A percentile compares a stretch with the other conserved stretches of the same genome.
Evolutionary conservation across 1,139 yeast genomes (phyloP).

Genomic region (Pneumocystis canis): DNA sequence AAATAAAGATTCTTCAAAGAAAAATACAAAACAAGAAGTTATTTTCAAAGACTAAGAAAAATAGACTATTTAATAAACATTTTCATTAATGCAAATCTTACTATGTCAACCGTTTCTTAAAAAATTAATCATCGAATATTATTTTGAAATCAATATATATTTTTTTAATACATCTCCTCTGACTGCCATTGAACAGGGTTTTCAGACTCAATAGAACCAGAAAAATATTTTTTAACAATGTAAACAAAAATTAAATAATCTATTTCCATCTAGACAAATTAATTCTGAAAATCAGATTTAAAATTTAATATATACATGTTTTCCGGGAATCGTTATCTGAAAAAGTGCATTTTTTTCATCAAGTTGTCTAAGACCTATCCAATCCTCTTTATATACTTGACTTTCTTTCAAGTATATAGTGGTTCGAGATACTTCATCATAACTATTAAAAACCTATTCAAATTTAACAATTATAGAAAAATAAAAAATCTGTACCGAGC

Average conservation of each 20-base stretch:
- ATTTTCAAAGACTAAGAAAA: neutral
- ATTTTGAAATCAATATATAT: neutral
- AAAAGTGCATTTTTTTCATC: conserved; percentile 32
- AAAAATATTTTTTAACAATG: neutral
- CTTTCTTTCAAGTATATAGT: conserved; percentile 38
- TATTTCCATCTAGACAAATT: neutral
- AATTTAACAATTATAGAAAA: neutral
- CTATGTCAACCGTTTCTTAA: neutral
- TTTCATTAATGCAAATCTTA: neutral
- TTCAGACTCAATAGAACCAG: neutral
- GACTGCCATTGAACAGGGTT: neutral
- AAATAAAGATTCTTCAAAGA: neutral
- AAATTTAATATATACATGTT: conserved; percentile 48
- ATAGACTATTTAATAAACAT: neutral
- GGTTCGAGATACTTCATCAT: conserved; percentile 32
- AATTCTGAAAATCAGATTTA: neutral
- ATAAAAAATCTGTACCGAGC: neutral
- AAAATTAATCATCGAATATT: neutral
- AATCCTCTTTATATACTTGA: conserved; percentile 36
- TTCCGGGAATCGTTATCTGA: conserved; percentile 41
- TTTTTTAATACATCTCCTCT: neutral
- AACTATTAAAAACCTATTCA: conserved; percentile 37
- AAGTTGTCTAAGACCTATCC: conserved; percentile 44
- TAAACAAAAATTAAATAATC: neutral
- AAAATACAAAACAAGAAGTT: neutral